These are phyloP conservation scores for Boletus huronensis DNA, from an alignment of 768 basidiomycete species.

Conservation along the genomic window DNA sequence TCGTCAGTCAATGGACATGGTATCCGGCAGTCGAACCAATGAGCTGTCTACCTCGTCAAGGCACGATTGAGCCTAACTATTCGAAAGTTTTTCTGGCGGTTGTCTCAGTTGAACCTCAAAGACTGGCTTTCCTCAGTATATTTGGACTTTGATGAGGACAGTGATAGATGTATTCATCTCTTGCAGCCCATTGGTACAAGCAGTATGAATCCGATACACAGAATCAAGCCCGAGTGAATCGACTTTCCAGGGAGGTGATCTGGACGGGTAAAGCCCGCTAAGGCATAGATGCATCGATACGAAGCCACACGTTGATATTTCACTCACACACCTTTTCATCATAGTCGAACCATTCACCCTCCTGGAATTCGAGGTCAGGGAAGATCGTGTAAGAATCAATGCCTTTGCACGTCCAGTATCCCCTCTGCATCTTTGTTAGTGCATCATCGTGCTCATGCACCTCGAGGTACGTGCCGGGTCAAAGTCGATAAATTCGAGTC, in stretches of 20 bases:
- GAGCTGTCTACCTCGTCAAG: background rate
- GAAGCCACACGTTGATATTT: background rate
- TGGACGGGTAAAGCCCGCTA: slow-evolving; percentile 65
- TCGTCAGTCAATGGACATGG: background rate
- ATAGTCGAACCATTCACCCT: slow-evolving; percentile 78
- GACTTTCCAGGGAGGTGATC: slow-evolving; percentile 61
- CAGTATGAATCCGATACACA: background rate
- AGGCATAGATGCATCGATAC: slow-evolving; percentile 1
- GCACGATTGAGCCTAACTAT: background rate
- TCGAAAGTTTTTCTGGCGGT: background rate
- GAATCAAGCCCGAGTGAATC: slow-evolving; percentile 61
- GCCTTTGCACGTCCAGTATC: slow-evolving; percentile 75
- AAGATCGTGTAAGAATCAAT: slow-evolving; percentile 53
- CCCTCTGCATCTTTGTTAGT: slow-evolving; percentile 42
- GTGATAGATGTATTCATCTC: background rate
- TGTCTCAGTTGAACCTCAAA: background rate
- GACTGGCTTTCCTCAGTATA: background rate
- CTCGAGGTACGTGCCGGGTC: slow-evolving; percentile 55
- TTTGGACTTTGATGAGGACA: background rate
- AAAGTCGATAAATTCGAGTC: slow-evolving; percentile 78
- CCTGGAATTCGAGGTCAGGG: slow-evolving; percentile 50
- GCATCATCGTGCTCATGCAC: background rate
- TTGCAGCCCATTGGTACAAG: background rate
- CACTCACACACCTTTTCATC: slow-evolving; percentile 70
- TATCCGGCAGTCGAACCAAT: background rate